Percentiles rank a stretch among this genome's conserved stretches.
These are phyloP conservation scores for Rhododendron kiyosumense DNA, from an alignment of 148 eudicot genomes.

Conservation along the genomic window DNA sequence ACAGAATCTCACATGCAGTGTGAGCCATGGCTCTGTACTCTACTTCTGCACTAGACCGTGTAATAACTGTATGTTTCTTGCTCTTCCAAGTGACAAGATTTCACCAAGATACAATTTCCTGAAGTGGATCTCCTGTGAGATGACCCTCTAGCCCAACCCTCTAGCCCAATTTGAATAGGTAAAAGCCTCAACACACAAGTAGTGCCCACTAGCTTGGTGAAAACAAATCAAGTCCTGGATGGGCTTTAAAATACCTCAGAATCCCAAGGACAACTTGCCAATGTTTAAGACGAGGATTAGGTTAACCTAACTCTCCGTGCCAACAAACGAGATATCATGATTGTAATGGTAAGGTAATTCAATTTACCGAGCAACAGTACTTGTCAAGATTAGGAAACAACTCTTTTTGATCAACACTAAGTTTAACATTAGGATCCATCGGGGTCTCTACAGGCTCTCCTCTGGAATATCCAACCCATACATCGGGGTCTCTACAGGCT, in stretches of 20 bases:
- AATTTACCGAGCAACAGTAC: background rate
- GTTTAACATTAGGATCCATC: background rate
- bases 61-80: background rate
- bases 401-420: background rate
- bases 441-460: background rate
- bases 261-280: background rate
- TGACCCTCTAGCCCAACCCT: no score
- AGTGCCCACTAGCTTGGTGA: no score
- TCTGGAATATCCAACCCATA: background rate
- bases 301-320: background rate
- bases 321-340: background rate
- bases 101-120: background rate
- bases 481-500: background rate
- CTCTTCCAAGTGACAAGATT: background rate
- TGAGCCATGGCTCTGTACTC: background rate
- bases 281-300: background rate
- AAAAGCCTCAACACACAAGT: no score
- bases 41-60: background rate
- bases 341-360: background rate
- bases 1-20: background rate
- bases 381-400: background rate
- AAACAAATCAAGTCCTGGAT: background rate
- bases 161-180: no score
- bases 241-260: background rate
- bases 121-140: no score